A percentile compares a stretch with the other conserved stretches of the same genome.
Evolutionary conservation across 495 filamentous ascomycete species (phyloP).

Genomic region (Rhizodiscina lignyota): DNA sequence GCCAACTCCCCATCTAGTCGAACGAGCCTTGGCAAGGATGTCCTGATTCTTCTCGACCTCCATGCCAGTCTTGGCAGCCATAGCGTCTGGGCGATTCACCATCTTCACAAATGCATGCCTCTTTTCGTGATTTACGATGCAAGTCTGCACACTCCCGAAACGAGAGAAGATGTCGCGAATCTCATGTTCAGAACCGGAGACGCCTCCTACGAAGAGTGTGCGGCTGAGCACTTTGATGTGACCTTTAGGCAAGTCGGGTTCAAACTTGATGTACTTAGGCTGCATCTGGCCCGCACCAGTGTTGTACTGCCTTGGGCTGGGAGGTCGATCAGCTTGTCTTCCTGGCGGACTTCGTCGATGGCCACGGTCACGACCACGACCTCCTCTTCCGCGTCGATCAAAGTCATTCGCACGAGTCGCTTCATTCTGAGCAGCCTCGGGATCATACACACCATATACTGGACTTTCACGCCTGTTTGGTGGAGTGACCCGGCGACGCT

Average conservation of each 20-base stretch:
- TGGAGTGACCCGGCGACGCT: constrained; percentile 9
- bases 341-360: constrained; percentile 63
- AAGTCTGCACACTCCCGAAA: constrained; percentile 82
- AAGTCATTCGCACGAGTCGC: constrained; percentile 5
- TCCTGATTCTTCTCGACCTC: constrained; percentile 56
- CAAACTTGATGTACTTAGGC: constrained; percentile 69
- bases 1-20: constrained; percentile 88
- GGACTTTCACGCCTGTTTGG: constrained; percentile 37
- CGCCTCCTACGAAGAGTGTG: constrained; percentile 91
- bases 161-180: constrained; percentile 59
- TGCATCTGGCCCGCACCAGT: too few species aligned
- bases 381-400: constrained; percentile 6
- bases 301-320: too few species aligned
- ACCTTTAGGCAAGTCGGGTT: constrained; percentile 50
- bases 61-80: constrained; percentile 79
- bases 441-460: constrained; percentile 41
- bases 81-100: constrained; percentile 71
- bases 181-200: constrained; percentile 72
- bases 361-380: constrained; percentile 35
- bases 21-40: constrained; percentile 62
- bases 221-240: constrained; percentile 89
- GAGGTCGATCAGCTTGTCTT: not conserved
- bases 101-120: constrained; percentile 99
- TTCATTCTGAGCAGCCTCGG: constrained; percentile 7
- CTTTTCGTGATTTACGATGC: constrained; percentile 94